Conservation (phyloP, 1,284 basidiomycete genomes). For the Erythrobasidium hasegawianum region DNA sequence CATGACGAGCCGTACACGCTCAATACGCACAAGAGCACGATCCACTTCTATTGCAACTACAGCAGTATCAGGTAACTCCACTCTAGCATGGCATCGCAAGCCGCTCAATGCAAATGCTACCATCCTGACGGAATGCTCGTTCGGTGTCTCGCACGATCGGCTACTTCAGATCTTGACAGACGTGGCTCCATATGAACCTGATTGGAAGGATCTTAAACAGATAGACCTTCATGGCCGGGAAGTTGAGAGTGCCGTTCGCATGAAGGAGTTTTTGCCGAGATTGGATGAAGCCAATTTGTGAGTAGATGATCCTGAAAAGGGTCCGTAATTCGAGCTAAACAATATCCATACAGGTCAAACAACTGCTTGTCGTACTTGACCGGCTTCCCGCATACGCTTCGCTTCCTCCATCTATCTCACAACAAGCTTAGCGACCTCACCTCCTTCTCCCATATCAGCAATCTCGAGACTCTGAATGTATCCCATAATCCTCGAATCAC, state of each 20-base stretch:
- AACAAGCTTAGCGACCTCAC: constrained; percentile 83
- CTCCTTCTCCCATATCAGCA: constrained; percentile 79
- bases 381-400: constrained; percentile 70
- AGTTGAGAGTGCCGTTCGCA: constrained; percentile 79
- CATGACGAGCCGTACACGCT: constrained; percentile 19
- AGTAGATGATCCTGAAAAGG: constrained; percentile 49
- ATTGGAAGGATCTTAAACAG: constrained; percentile 76
- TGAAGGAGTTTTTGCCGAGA: constrained; percentile 89
- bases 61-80: constrained; percentile 31
- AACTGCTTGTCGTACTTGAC: constrained; percentile 83
- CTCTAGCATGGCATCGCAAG: constrained; percentile 34
- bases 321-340: constrained; percentile 13
- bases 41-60: constrained; percentile 36
- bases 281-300: constrained; percentile 76
- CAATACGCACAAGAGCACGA: constrained; percentile 21
- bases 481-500: constrained; percentile 81
- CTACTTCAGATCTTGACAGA: constrained; percentile 91
- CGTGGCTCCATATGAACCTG: constrained; percentile 87
- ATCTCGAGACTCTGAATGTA: constrained; percentile 84
- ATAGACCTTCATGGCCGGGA: constrained; percentile 76
- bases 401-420: constrained; percentile 72
- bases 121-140: constrained; percentile 87
- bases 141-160: constrained; percentile 82
- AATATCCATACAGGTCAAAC: constrained; percentile 57
- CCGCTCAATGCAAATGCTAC: constrained; percentile 59